phyloP scores from a whole-genome alignment of 2,329 filamentous ascomycete genomes.

The Tolypocladium guangdongense region DNA sequence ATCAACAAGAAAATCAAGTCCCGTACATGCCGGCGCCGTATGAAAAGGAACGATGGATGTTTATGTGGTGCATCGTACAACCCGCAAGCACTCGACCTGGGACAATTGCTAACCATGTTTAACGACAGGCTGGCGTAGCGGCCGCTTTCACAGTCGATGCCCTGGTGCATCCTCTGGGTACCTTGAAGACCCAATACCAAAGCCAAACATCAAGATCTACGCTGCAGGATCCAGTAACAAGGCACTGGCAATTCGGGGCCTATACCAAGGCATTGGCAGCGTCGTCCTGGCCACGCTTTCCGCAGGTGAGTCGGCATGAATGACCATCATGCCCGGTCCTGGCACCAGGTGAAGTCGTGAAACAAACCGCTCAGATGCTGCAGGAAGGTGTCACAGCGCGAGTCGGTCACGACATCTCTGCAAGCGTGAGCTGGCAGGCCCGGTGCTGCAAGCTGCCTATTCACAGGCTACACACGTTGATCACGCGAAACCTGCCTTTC shows the following conservation, averaged over 20 bases:
- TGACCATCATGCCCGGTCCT: conserved; percentile 21
- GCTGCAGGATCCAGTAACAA: conserved; percentile 42
- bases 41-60: conserved; percentile 10
- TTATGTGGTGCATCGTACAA: conserved; percentile 15
- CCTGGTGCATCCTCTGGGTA: conserved; percentile 79
- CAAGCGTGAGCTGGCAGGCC: conserved; percentile 41
- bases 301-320: conserved; percentile 45
- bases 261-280: conserved; percentile 82
- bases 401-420: conserved; percentile 27
- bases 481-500: conserved; percentile 75
- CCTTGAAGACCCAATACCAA: conserved; percentile 77
- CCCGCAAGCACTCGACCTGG: neutral
- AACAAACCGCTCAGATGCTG: conserved; percentile 88
- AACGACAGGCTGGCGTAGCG: conserved; percentile 61
- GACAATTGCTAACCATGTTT: neutral
- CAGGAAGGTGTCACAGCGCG: conserved; percentile 15
- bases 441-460: conserved; percentile 45
- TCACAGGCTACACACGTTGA: conserved; percentile 67
- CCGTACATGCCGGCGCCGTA: neutral
- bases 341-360: conserved; percentile 81
- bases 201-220: conserved; percentile 59
- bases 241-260: conserved; percentile 50
- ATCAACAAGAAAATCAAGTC: neutral
- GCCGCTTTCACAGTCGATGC: conserved; percentile 82
- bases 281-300: conserved; percentile 81